These are phyloP conservation scores for Casuarina equisetifolia DNA, from an alignment of 306 rosid genomes.

Conservation along the genomic window DNA sequence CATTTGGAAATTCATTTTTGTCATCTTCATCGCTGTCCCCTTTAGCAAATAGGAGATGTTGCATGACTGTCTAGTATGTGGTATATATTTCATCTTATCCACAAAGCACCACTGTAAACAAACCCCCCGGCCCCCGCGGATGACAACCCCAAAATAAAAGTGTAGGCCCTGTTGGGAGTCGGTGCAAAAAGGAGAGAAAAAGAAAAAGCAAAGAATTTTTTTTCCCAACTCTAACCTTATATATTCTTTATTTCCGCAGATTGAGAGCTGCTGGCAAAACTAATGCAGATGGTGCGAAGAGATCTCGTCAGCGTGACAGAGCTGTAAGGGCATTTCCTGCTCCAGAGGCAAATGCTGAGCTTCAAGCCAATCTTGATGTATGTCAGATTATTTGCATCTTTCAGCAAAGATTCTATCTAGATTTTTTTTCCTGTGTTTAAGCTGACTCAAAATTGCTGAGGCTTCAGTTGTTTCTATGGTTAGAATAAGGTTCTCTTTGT, in stretches of 20 bases:
- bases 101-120: neutral
- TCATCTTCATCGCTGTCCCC: neutral
- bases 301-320: conserved; percentile 81
- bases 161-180: neutral
- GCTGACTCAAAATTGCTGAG: neutral
- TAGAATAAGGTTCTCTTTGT: neutral
- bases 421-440: conserved; percentile 4
- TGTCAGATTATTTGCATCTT: conserved; percentile 30
- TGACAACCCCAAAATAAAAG: too few species aligned
- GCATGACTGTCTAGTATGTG: neutral
- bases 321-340: conserved; percentile 73
- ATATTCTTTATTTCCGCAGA: conserved; percentile 49
- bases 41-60: neutral
- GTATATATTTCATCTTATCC: neutral
- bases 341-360: conserved; percentile 95
- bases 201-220: neutral
- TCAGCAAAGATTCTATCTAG: conserved; percentile 11
- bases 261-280: conserved; percentile 84
- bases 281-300: conserved; percentile 78
- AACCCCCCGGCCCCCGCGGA: too few species aligned
- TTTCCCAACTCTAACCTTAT: conserved; percentile 25
- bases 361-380: conserved; percentile 94
- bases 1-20: neutral
- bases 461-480: neutral
- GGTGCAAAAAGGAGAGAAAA: neutral